Evolutionary conservation across 805 yeast species (phyloP).

Genomic region (Ogataea populi-albae): DNA sequence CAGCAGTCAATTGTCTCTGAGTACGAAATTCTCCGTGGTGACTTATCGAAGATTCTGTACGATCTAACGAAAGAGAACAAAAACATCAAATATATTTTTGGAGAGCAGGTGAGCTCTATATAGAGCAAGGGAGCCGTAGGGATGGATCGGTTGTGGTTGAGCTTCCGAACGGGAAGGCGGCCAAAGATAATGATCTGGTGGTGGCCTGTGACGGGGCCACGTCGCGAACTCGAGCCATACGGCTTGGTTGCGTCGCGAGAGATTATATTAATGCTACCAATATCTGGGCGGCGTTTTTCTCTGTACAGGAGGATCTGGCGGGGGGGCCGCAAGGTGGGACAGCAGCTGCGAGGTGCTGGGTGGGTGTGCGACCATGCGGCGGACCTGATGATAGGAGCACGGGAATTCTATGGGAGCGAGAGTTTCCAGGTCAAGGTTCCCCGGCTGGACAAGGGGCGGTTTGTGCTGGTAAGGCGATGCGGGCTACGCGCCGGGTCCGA

Average conservation of each 20-base stretch:
- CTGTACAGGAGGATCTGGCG: background rate
- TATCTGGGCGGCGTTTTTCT: background rate
- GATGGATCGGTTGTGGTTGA: background rate
- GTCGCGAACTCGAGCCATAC: background rate
- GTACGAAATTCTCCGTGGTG: background rate
- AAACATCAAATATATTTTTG: background rate
- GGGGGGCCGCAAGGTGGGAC: no score
- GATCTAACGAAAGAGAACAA: background rate
- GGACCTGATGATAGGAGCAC: background rate
- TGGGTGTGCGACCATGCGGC: background rate
- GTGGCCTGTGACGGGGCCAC: constrained; percentile 1
- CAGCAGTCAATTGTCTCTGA: constrained; percentile 1
- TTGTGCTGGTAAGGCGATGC: constrained; percentile 1
- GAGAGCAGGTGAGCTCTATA: background rate
- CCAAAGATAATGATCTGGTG: background rate
- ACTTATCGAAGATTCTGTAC: background rate
- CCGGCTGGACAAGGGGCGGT: background rate
- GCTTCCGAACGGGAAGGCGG: background rate
- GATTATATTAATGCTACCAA: background rate
- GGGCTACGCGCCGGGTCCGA: constrained; percentile 1
- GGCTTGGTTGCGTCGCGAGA: background rate
- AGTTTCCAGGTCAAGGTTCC: constrained; percentile 1
- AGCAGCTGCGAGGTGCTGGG: constrained; percentile 2
- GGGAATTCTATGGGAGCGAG: background rate
- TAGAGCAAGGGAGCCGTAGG: background rate